Conservation (phyloP, 495 filamentous ascomycete genomes). For the Penicillium samsonianum region DNA sequence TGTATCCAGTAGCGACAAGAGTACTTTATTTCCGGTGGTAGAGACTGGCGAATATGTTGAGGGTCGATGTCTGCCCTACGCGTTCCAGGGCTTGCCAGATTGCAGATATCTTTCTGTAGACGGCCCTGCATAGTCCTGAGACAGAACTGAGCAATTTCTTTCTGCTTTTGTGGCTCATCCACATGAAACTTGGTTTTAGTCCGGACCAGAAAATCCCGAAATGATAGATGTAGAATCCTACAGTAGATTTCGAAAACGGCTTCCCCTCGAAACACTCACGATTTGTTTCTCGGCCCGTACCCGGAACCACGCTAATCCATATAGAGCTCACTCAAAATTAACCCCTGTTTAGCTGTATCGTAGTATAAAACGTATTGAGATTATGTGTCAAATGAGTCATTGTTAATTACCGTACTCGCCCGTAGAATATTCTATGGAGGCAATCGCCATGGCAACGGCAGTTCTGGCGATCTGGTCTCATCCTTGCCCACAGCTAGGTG, state of each 20-base stretch:
- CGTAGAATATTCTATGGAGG: too few species aligned
- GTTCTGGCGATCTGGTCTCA: too few species aligned
- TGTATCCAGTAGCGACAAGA: slow-evolving; percentile 36
- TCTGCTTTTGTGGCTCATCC: slow-evolving; percentile 14
- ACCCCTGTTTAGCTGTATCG: too few species aligned
- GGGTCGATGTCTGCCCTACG: slow-evolving; percentile 24
- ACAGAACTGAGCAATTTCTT: slow-evolving; percentile 21
- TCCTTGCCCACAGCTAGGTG: neutral
- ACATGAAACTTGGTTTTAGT: slow-evolving; percentile 21
- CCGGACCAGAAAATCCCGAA: slow-evolving; percentile 18
- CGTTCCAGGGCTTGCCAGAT: slow-evolving; percentile 26
- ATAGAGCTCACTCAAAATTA: too few species aligned
- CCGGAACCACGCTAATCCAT: too few species aligned
- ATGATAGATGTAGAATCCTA: slow-evolving; percentile 16
- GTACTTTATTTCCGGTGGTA: slow-evolving; percentile 37
- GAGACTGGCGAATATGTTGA: slow-evolving; percentile 16
- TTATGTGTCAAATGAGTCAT: too few species aligned
- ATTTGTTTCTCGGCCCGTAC: too few species aligned
- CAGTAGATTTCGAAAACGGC: too few species aligned
- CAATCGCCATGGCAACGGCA: too few species aligned
- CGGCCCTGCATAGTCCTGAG: slow-evolving; percentile 31
- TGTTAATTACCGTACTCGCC: too few species aligned
- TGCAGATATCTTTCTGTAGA: slow-evolving; percentile 41
- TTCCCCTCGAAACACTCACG: too few species aligned
- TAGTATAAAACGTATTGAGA: too few species aligned